Evolutionary conservation across 768 basidiomycete genomes (phyloP).

Genomic region (Trametes maxima): DNA sequence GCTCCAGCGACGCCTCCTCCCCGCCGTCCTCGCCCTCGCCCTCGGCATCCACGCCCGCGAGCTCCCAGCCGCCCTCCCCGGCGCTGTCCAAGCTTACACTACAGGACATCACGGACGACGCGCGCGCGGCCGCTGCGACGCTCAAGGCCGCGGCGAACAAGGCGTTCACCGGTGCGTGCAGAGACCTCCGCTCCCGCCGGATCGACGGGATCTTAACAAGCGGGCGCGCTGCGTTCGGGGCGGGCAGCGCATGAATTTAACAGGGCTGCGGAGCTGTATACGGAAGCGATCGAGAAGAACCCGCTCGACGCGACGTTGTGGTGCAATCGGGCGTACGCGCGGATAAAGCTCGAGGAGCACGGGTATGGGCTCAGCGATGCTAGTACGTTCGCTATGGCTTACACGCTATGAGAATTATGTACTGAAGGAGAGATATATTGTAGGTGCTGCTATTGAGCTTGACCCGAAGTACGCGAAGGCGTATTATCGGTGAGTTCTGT

Average conservation of each 20-base stretch:
- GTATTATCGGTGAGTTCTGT: conserved; percentile 65
- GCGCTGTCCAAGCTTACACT: conserved; percentile 54
- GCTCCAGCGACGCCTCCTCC: conserved; percentile 32
- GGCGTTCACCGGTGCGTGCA: conserved; percentile 73
- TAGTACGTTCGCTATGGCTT: conserved; percentile 51
- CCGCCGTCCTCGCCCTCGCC: conserved; percentile 48
- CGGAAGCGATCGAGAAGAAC: conserved; percentile 83
- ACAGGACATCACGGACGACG: conserved; percentile 67
- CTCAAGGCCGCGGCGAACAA: conserved; percentile 89
- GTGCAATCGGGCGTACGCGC: conserved; percentile 92
- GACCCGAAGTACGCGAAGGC: conserved; percentile 92
- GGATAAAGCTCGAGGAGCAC: conserved; percentile 92
- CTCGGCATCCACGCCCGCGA: conserved; percentile 50
- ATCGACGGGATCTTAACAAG: background rate
- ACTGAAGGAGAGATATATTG: background rate
- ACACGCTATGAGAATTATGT: background rate
- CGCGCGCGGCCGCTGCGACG: conserved; percentile 64
- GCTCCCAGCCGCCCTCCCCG: conserved; percentile 61
- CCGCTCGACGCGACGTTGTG: conserved; percentile 87
- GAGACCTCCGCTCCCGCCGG: background rate
- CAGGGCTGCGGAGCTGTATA: conserved; percentile 76
- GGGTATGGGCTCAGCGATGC: conserved; percentile 91
- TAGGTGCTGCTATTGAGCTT: conserved; percentile 83
- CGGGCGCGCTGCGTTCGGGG: background rate
- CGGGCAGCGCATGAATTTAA: conserved; percentile 72